phyloP scores from a whole-genome alignment of 2,329 filamentous ascomycete species.

The Colletotrichum chrysophilum region DNA sequence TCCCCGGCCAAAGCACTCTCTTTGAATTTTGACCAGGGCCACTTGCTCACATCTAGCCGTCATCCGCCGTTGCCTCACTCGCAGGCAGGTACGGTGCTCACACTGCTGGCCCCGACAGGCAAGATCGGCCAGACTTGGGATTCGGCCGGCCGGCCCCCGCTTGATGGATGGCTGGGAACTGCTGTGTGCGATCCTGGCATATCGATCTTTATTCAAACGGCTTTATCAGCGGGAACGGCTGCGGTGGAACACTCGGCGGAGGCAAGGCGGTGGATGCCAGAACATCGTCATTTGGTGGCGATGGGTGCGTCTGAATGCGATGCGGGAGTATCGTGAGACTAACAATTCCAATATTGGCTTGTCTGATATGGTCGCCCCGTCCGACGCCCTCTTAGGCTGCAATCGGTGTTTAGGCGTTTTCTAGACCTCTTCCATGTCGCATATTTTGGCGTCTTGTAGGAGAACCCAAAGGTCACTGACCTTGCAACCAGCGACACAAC shows the following conservation, averaged over 20 bases:
- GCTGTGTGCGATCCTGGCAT: not conserved
- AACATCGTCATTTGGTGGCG: not conserved
- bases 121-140: not conserved
- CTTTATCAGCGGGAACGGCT: conserved; percentile 5
- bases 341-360: not conserved
- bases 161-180: not conserved
- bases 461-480: not conserved
- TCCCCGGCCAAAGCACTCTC: not conserved
- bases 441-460: not conserved
- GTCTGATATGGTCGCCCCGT: not conserved
- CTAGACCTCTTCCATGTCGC: not conserved
- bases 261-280: not conserved
- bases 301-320: not conserved
- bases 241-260: not conserved
- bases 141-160: conserved; percentile 6
- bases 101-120: not conserved
- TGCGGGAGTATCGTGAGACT: not conserved
- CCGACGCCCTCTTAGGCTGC: not conserved
- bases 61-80: not conserved
- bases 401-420: not conserved
- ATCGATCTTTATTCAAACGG: conserved; percentile 8
- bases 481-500: not conserved
- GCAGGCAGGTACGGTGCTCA: not conserved
- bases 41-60: not conserved
- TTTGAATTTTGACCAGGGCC: not conserved